phyloP scores from a whole-genome alignment of 352 stramenopile species.

The Peronospora belbahrii region DNA sequence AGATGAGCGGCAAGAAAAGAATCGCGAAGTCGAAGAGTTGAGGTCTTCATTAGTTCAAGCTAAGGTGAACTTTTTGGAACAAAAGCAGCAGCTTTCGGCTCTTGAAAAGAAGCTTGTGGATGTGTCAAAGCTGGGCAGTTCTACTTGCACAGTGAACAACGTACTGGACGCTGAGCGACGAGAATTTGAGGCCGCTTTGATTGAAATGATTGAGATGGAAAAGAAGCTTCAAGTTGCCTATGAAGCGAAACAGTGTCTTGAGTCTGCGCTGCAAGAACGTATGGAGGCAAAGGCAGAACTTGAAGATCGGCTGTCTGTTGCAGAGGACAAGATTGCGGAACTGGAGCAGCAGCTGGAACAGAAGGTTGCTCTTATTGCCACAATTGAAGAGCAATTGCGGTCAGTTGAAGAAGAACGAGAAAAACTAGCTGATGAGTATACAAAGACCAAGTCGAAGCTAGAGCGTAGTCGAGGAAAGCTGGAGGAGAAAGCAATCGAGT shows the following conservation, averaged over 20 bases:
- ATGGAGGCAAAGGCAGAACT: constrained; percentile 38
- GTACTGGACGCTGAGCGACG: constrained; percentile 43
- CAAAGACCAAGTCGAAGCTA: constrained; percentile 39
- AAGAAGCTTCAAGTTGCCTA: constrained; percentile 55
- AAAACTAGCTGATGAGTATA: constrained; percentile 36
- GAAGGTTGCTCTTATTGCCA: constrained; percentile 42
- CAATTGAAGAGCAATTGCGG: constrained; percentile 44
- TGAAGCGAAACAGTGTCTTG: constrained; percentile 45
- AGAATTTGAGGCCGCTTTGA: constrained; percentile 50
- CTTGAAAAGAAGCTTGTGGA: constrained; percentile 52
- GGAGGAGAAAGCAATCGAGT: constrained; percentile 60
- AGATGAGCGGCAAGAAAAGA: constrained; percentile 36
- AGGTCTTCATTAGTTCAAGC: constrained; percentile 54
- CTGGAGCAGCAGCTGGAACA: constrained; percentile 49
- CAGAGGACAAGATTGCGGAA: constrained; percentile 42
- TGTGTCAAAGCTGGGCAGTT: constrained; percentile 30
- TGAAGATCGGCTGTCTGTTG: constrained; percentile 36
- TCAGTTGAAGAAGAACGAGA: constrained; percentile 39
- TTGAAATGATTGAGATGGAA: constrained; percentile 64
- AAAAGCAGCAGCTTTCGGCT: constrained; percentile 46
- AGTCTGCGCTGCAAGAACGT: constrained; percentile 44
- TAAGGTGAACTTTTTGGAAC: constrained; percentile 43
- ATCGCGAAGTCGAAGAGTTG: constrained; percentile 46
- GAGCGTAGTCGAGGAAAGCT: constrained; percentile 38
- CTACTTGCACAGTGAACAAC: constrained; percentile 15